Evolutionary conservation across 1,139 yeast species (phyloP), one percentile per base, ranked within the genome.

Genomic region (Nakaseomyces kungkrabaensis): DNA sequence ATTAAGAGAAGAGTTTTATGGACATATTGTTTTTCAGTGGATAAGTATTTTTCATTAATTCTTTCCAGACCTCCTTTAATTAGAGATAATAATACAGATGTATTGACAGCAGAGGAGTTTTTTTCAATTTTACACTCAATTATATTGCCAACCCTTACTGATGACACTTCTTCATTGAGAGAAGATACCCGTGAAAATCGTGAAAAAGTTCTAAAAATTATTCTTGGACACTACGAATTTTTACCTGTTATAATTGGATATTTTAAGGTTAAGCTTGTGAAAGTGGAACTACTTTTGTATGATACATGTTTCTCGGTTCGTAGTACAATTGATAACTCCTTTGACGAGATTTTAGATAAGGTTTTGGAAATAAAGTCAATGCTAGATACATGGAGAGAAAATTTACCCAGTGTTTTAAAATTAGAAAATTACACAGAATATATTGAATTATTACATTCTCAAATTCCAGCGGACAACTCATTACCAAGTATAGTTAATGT

Each of bases 1-100:
- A 46, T 56, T 5, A 48, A 48, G 37, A 52, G 57, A 27, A 54
- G 60, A 40, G 50, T 54, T 13, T 41, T 63, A 22, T 59, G 65
- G 62, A 60, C 58, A 58, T 56, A 54, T 45, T 60, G 66, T 42
- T 56, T 54, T 41, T 48, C 56, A 17, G 51, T 50, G 1, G 67
- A 63, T 50, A 56, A 55, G 36, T 51, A 49, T 38, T 50, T 54
- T 40, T 55, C 66, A 6, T 47, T 63, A 43, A 52, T 54, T 5
- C 44, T 60, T n/a, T 54, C 56, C 8, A 52, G 56, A 11, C 59
- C 62, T 7, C 59, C 64, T 1, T 45, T 60, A 5, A 53, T 61
- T 2, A 54, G 51, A 45, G 53, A 54, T 40, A 48, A 49, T 6
- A 60, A 61, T 43, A 59, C 57, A 50, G 58, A 58, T 43, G 50